Conservation (phyloP, 495 filamentous ascomycete species). For the Tuber melanosporum region DNA sequence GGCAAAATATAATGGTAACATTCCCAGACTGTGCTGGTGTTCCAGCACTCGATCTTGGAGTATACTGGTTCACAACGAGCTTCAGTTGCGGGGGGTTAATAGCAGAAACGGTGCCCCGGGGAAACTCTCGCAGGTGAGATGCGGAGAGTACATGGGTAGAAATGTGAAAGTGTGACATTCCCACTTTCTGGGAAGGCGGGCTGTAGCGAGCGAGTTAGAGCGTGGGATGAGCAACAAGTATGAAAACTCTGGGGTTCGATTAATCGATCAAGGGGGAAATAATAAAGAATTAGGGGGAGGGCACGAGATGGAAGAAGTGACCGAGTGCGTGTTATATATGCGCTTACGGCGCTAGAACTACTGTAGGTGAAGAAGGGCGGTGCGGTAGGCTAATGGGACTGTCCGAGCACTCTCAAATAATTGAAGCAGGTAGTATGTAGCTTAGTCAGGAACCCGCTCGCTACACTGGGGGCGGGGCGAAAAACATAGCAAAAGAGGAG, state of each 20-base stretch:
- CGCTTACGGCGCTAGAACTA: neutral
- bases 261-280: neutral
- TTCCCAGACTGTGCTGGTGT: constrained; percentile 62
- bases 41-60: constrained; percentile 29
- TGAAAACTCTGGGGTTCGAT: neutral
- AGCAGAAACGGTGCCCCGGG: constrained; percentile 52
- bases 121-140: constrained; percentile 65
- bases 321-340: neutral
- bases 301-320: neutral
- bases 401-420: neutral
- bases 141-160: constrained; percentile 32
- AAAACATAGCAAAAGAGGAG: too few relatives aligned
- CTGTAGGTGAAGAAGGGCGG: neutral
- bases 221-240: neutral
- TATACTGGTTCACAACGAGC: constrained; percentile 78
- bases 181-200: neutral
- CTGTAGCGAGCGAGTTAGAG: neutral
- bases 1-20: constrained; percentile 73
- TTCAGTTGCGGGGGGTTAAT: constrained; percentile 59
- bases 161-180: constrained; percentile 23
- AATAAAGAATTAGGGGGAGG: neutral
- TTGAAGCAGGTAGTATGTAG: too few relatives aligned
- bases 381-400: neutral
- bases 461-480: too few relatives aligned
- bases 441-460: too few relatives aligned